Evolutionary conservation across 73 alveolate species (phyloP).

Genomic region (Symbiodinium natans): DNA sequence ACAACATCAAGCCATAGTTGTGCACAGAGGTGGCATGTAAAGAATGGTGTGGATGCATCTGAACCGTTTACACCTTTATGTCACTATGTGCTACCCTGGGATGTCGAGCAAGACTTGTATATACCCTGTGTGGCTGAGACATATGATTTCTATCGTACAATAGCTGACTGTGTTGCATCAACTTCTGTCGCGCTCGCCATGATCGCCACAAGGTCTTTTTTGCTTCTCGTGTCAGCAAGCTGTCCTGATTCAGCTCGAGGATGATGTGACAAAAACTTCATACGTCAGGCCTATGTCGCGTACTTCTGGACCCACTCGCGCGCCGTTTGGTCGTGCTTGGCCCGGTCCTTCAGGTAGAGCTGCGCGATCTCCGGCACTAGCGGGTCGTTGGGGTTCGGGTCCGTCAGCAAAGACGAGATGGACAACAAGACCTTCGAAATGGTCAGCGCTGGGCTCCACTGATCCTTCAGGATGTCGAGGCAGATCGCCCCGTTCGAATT

Average conservation of each 20-base stretch:
- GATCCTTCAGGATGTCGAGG: slow-evolving; percentile 93
- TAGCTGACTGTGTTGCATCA: too few relatives aligned
- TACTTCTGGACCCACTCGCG: slow-evolving; percentile 97
- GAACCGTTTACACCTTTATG: slow-evolving; percentile 2
- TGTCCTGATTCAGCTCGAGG: too few relatives aligned
- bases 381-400: slow-evolving; percentile 98
- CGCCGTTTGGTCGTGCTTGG: slow-evolving; percentile 96
- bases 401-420: slow-evolving; percentile 97
- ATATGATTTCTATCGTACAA: too few relatives aligned
- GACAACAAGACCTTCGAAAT: slow-evolving; percentile 97
- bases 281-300: slow-evolving; percentile 86
- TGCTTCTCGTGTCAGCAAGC: too few relatives aligned
- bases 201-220: too few relatives aligned
- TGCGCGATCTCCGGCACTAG: slow-evolving; percentile 97
- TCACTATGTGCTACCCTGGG: not conserved
- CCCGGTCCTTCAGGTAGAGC: slow-evolving; percentile 51
- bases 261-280: too few relatives aligned
- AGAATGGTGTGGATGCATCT: too few relatives aligned
- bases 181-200: too few relatives aligned
- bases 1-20: too few relatives aligned
- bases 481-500: slow-evolving; percentile 98
- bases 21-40: too few relatives aligned
- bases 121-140: too few relatives aligned
- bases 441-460: slow-evolving; percentile 54
- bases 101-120: too few relatives aligned